Evolutionary conservation across 495 filamentous ascomycete species (phyloP).

Genomic region (Oidiodendron maius): DNA sequence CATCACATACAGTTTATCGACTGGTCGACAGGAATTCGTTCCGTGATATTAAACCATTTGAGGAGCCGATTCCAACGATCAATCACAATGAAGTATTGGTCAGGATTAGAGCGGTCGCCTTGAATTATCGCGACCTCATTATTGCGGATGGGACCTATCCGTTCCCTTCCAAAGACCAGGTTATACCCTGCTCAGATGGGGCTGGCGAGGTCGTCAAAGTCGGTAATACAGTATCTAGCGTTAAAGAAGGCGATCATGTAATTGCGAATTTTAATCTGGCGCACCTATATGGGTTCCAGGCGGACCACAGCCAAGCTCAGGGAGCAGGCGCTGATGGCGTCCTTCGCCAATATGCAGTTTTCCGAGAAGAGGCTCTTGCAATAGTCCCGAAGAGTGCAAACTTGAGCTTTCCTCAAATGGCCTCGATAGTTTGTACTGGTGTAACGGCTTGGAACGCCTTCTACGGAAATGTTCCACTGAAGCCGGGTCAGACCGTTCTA

Average conservation of each 20-base stretch:
- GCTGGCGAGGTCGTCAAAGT: conserved; percentile 29
- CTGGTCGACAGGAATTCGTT: too few relatives aligned
- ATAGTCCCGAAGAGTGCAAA: conserved; percentile 30
- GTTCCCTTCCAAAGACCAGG: conserved; percentile 21
- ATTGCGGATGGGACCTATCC: conserved; percentile 53
- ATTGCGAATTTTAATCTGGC: conserved; percentile 35
- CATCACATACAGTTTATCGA: too few relatives aligned
- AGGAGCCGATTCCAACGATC: conserved; percentile 35
- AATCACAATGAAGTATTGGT: conserved; percentile 49
- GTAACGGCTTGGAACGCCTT: too few relatives aligned
- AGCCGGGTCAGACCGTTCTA: conserved; percentile 33
- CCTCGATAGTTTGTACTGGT: too few relatives aligned
- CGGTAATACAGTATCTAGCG: conserved; percentile 11
- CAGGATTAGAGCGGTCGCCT: conserved; percentile 44
- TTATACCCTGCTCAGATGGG: conserved; percentile 40
- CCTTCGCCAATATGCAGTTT: conserved; percentile 37
- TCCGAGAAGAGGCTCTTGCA: conserved; percentile 31
- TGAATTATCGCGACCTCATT: conserved; percentile 58
- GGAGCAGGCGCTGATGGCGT: conserved; percentile 34
- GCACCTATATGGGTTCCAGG: conserved; percentile 34
- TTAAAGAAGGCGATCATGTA: conserved; percentile 35
- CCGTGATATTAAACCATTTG: too few relatives aligned
- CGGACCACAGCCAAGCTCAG: conserved; percentile 24
- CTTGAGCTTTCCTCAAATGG: too few relatives aligned
- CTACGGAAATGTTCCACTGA: conserved; percentile 31